Percentiles rank a stretch among this genome's conserved stretches.
Evolutionary conservation across 148 eudicot genomes (phyloP).

Genomic region (Fagopyrum esculentum): DNA sequence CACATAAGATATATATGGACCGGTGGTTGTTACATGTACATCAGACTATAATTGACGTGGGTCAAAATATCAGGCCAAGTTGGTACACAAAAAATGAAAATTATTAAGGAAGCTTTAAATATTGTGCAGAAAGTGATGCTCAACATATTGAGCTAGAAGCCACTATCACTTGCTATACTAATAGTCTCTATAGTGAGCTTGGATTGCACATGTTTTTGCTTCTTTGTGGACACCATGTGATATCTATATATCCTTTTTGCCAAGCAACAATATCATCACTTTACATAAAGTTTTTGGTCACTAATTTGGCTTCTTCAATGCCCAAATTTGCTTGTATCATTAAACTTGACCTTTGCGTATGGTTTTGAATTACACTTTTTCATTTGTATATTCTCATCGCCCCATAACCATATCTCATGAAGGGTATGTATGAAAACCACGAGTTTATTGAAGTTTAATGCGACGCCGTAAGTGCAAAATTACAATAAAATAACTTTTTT

Average conservation of each 20-base stretch:
- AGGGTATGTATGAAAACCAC: too few relatives aligned
- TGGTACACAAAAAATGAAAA: constrained; percentile 1
- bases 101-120: neutral
- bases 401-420: too few relatives aligned
- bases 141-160: neutral
- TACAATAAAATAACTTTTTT: too few relatives aligned
- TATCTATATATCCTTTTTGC: neutral
- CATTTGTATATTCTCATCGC: neutral
- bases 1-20: neutral
- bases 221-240: constrained; percentile 9
- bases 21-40: neutral
- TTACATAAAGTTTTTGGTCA: neutral
- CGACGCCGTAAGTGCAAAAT: too few relatives aligned
- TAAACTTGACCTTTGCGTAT: neutral
- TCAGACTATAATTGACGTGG: constrained; percentile 8
- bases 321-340: neutral
- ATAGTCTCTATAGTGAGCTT: neutral
- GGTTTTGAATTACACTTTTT: neutral
- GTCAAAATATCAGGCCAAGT: constrained; percentile 1
- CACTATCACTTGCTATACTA: neutral
- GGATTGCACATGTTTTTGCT: neutral
- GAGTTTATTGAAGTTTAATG: too few relatives aligned
- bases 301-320: constrained; percentile 1
- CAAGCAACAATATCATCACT: constrained; percentile 7
- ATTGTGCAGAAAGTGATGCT: constrained; percentile 6